Conservation (phyloP, 2,329 filamentous ascomycete species). For the Alternaria sp. region DNA sequence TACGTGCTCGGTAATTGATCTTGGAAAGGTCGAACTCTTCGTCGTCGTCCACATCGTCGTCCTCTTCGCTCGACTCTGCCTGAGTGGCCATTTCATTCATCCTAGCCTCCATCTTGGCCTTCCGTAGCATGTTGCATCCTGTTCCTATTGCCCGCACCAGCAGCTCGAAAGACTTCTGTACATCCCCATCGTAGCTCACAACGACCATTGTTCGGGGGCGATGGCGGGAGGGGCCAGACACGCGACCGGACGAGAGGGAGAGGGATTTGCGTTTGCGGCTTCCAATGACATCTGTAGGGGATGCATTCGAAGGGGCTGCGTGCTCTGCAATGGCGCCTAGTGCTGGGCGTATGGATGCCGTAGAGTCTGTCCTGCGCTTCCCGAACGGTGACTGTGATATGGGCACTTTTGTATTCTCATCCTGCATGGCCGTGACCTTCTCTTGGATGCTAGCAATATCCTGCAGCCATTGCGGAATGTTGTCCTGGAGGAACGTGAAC, state of each 20-base stretch:
- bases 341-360: conserved; percentile 47
- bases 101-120: conserved; percentile 83
- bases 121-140: conserved; percentile 83
- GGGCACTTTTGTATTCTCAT: conserved; percentile 43
- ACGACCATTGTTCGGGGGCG: conserved; percentile 79
- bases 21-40: conserved; percentile 44
- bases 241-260: conserved; percentile 52
- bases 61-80: conserved; percentile 41
- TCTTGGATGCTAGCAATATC: conserved; percentile 43
- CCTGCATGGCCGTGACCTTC: conserved; percentile 48
- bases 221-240: conserved; percentile 63
- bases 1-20: conserved; percentile 49
- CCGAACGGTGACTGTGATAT: conserved; percentile 38
- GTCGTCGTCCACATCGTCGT: conserved; percentile 37
- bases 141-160: conserved; percentile 82
- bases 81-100: conserved; percentile 61
- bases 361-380: conserved; percentile 47
- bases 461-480: conserved; percentile 51
- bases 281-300: conserved; percentile 29
- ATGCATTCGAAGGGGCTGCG: conserved; percentile 20
- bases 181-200: conserved; percentile 90
- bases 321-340: conserved; percentile 38
- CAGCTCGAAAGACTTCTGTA: conserved; percentile 82
- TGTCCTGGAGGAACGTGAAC: conserved; percentile 51
- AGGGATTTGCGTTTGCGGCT: conserved; percentile 56